Conservation (phyloP, 1,284 basidiomycete species). For the Phylloboletellus chloephorus region DNA sequence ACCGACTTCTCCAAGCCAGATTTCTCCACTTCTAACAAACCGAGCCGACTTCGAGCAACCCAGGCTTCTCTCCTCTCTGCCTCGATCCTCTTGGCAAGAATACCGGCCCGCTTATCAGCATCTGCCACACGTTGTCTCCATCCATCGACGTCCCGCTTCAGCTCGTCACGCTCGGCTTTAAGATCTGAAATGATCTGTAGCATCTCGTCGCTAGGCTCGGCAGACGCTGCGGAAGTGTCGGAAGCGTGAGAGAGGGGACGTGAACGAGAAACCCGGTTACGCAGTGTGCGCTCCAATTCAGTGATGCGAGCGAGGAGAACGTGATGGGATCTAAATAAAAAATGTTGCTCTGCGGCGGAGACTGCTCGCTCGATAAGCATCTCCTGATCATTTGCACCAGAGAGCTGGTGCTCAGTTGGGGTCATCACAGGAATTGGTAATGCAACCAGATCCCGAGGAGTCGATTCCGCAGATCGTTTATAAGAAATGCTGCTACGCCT, state of each 20-base stretch:
- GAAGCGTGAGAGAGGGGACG: constrained; percentile 53
- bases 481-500: constrained; percentile 68
- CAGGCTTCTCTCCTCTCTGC: constrained; percentile 68
- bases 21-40: constrained; percentile 63
- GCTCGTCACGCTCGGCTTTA: constrained; percentile 72
- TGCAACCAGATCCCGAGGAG: constrained; percentile 38
- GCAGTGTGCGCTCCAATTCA: constrained; percentile 67
- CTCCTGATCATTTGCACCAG: constrained; percentile 36
- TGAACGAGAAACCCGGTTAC: constrained; percentile 44
- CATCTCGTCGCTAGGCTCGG: constrained; percentile 67
- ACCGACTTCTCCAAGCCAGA: constrained; percentile 44
- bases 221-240: constrained; percentile 37
- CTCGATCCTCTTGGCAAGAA: constrained; percentile 61
- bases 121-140: constrained; percentile 67
- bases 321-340: constrained; percentile 76
- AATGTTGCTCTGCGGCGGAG: constrained; percentile 66
- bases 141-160: constrained; percentile 70
- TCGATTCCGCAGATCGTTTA: constrained; percentile 45
- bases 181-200: constrained; percentile 65
- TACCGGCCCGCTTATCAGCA: constrained; percentile 54
- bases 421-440: constrained; percentile 71
- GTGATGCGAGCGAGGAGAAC: constrained; percentile 73
- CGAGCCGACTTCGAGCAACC: constrained; percentile 62
- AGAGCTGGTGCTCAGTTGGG: constrained; percentile 50
- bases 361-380: constrained; percentile 44